Conservation (phyloP, 1,284 basidiomycete genomes). For the Cryptococcus hybrid region DNA sequence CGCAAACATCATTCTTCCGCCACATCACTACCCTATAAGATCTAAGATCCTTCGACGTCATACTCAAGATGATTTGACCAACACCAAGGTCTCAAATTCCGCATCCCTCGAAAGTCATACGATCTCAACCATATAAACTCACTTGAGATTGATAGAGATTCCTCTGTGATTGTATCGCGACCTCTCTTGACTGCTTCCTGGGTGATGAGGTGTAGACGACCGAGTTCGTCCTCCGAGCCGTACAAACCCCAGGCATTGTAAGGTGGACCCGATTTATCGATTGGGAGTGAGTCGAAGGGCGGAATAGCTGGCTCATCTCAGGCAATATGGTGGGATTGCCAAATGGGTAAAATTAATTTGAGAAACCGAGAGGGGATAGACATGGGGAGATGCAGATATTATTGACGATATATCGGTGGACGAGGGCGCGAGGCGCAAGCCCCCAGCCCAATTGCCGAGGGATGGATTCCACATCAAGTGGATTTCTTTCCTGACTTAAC, state of each 20-base stretch:
- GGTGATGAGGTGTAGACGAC: constrained; percentile 34
- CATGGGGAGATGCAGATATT: too few relatives aligned
- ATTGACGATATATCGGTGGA: too few relatives aligned
- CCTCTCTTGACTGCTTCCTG: constrained; percentile 27
- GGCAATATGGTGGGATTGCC: background rate
- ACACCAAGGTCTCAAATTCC: too few relatives aligned
- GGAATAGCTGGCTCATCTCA: background rate
- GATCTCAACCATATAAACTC: background rate
- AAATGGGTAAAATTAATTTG: background rate
- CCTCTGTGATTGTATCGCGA: constrained; percentile 23
- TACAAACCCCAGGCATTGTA: constrained; percentile 38
- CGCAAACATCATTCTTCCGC: background rate
- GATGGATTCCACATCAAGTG: too few relatives aligned
- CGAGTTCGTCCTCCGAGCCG: constrained; percentile 31
- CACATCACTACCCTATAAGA: too few relatives aligned
- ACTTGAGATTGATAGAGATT: constrained; percentile 34
- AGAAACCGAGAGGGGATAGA: too few relatives aligned
- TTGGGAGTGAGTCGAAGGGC: constrained; percentile 8
- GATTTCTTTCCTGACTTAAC: too few relatives aligned
- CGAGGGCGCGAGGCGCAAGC: too few relatives aligned
- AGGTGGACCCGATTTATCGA: constrained; percentile 25
- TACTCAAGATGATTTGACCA: too few relatives aligned
- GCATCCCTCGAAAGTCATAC: too few relatives aligned
- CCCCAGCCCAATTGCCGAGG: too few relatives aligned
- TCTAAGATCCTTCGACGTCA: too few relatives aligned